These are phyloP conservation scores for Discostella stelligeroides DNA, from an alignment of 108 stramenopile genomes.

Conservation along the genomic window DNA sequence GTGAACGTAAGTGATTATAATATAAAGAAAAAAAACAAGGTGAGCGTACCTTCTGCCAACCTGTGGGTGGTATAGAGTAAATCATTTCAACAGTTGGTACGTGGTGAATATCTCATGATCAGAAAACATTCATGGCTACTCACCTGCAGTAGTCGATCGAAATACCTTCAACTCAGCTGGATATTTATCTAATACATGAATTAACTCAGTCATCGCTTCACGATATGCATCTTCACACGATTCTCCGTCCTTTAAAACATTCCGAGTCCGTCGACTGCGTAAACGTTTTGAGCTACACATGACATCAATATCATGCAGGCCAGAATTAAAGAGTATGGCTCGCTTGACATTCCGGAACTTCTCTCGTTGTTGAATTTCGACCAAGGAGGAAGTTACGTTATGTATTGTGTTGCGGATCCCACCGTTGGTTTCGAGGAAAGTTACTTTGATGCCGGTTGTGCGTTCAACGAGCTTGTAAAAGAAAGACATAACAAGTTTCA, in stretches of 20 bases:
- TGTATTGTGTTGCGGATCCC: conserved; percentile 38
- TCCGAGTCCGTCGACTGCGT: conserved; percentile 41
- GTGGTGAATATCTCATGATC: no score
- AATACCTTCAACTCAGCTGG: conserved; percentile 66
- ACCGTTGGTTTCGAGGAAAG: conserved; percentile 45
- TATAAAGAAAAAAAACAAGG: no score
- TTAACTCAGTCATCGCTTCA: conserved; percentile 39
- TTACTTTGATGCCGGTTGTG: conserved; percentile 17
- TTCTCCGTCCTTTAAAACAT: conserved; percentile 10
- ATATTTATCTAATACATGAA: conserved; percentile 32
- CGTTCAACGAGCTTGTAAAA: conserved; percentile 31
- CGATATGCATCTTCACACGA: conserved; percentile 60
- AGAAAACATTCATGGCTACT: no score
- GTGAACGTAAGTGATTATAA: no score
- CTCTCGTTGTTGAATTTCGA: conserved; percentile 17
- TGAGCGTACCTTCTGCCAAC: no score
- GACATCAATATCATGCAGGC: conserved; percentile 74
- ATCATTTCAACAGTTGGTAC: no score
- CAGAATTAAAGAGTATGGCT: conserved; percentile 74
- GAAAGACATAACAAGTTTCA: conserved; percentile 58
- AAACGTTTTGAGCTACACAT: conserved; percentile 53
- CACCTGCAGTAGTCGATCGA: conserved; percentile 74
- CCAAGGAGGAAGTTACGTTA: conserved; percentile 22
- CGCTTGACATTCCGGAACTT: conserved; percentile 26
- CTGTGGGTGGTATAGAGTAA: no score